These are phyloP conservation scores for Fusarium chaquense DNA, from an alignment of 2,329 filamentous ascomycete genomes.

Conservation along the genomic window DNA sequence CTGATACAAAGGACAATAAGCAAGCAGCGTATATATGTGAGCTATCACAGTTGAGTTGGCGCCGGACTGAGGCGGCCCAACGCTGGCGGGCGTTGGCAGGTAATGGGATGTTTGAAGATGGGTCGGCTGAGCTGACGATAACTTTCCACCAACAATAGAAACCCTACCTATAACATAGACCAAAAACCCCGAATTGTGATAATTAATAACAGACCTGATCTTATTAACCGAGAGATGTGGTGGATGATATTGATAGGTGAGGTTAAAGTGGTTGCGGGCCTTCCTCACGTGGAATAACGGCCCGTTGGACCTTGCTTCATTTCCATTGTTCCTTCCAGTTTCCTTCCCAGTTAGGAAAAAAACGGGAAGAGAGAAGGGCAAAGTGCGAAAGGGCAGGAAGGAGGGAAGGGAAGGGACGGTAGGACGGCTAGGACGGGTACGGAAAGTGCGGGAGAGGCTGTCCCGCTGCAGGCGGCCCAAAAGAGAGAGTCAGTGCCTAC, in stretches of 20 bases:
- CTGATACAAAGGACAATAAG: slow-evolving; percentile 9
- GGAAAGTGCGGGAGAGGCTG: slow-evolving; percentile 13
- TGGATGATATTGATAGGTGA: slow-evolving; percentile 1
- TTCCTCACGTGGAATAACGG: slow-evolving; percentile 41
- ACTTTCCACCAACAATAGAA: slow-evolving; percentile 9
- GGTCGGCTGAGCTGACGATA: slow-evolving; percentile 4
- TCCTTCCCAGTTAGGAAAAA: slow-evolving; percentile 21
- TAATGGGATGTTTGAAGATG: not conserved
- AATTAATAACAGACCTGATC: not conserved
- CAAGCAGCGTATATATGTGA: slow-evolving; percentile 27
- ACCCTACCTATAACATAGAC: slow-evolving; percentile 4
- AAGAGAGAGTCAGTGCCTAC: slow-evolving; percentile 1
- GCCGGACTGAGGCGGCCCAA: slow-evolving; percentile 5
- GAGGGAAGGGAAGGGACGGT: not conserved
- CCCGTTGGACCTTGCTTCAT: slow-evolving; percentile 10
- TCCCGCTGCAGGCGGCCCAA: slow-evolving; percentile 12
- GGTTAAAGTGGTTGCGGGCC: slow-evolving; percentile 13
- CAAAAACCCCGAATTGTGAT: not conserved
- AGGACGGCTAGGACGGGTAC: slow-evolving; percentile 11
- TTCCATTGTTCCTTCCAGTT: slow-evolving; percentile 29
- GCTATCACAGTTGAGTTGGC: slow-evolving; percentile 22
- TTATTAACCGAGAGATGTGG: not conserved
- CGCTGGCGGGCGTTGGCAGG: not conserved
- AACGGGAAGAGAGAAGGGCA: slow-evolving; percentile 10
- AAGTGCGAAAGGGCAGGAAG: slow-evolving; percentile 11